Evolutionary conservation across 2,329 filamentous ascomycete species (phyloP).

Genomic region (Epichloe hybrida): DNA sequence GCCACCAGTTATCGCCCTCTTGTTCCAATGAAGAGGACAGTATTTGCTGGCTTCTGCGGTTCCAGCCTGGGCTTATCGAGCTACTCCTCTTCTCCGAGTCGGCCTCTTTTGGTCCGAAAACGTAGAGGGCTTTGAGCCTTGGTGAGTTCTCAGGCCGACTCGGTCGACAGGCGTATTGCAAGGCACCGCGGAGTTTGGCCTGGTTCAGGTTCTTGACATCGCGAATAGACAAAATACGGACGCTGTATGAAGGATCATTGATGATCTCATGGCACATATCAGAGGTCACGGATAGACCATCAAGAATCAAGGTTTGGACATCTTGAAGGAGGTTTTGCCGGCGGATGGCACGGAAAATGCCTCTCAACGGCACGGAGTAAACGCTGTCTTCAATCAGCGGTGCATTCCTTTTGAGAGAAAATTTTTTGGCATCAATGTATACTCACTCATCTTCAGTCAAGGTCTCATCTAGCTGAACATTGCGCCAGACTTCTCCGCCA

Average conservation of each 20-base stretch:
- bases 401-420: neutral
- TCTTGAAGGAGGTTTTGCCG: conserved; percentile 43
- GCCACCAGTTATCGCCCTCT: conserved; percentile 42
- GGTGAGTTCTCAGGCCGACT: conserved; percentile 55
- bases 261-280: conserved; percentile 72
- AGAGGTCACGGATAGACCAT: conserved; percentile 72
- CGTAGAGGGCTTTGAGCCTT: conserved; percentile 66
- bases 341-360: conserved; percentile 55
- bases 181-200: conserved; percentile 59
- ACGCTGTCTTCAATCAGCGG: conserved; percentile 33
- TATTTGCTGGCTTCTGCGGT: conserved; percentile 43
- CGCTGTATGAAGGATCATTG: conserved; percentile 55
- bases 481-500: conserved; percentile 52
- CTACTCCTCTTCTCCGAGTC: neutral
- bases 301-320: conserved; percentile 53
- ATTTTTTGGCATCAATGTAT: neutral
- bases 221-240: conserved; percentile 74
- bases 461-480: conserved; percentile 57
- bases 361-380: conserved; percentile 63
- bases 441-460: conserved; percentile 67
- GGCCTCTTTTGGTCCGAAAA: conserved; percentile 50
- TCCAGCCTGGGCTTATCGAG: conserved; percentile 44
- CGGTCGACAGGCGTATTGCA: conserved; percentile 63
- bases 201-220: conserved; percentile 70
- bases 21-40: conserved; percentile 30